These are phyloP conservation scores for Moelleriella libera DNA, from an alignment of 2,329 filamentous ascomycete species.

Conservation along the genomic window DNA sequence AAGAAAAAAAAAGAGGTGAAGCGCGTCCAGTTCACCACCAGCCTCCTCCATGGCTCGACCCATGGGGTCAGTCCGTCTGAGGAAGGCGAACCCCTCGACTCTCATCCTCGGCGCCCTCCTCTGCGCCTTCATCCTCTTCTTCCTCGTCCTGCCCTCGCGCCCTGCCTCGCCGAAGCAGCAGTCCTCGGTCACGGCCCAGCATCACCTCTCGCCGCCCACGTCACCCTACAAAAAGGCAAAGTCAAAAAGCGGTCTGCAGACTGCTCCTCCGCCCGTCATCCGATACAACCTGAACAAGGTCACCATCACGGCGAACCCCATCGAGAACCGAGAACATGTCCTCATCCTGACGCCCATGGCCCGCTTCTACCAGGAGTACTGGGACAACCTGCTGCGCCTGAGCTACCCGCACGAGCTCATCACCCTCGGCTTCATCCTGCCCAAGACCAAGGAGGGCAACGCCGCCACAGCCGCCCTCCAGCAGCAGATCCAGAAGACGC, in stretches of 20 bases:
- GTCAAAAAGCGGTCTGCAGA: slow-evolving; percentile 14
- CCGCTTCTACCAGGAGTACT: slow-evolving; percentile 87
- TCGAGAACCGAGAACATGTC: slow-evolving; percentile 69
- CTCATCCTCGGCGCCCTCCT: slow-evolving; percentile 58
- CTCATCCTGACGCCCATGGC: slow-evolving; percentile 88
- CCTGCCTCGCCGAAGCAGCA: slow-evolving; percentile 27
- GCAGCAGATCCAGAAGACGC: slow-evolving; percentile 71
- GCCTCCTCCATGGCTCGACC: slow-evolving; percentile 41
- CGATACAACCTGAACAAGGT: slow-evolving; percentile 94
- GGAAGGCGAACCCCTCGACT: slow-evolving; percentile 67
- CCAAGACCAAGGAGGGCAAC: slow-evolving; percentile 87
- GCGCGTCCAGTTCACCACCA: no score
- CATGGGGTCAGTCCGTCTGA: slow-evolving; percentile 56
- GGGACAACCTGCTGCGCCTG: slow-evolving; percentile 79
- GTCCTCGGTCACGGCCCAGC: slow-evolving; percentile 31
- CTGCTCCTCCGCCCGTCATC: slow-evolving; percentile 63
- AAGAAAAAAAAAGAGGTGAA: no score
- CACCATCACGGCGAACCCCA: slow-evolving; percentile 63
- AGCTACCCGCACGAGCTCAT: slow-evolving; percentile 89
- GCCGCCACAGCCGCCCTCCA: slow-evolving; percentile 71
- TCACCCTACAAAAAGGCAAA: slow-evolving; percentile 27
- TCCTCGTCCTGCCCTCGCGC: slow-evolving; percentile 41
- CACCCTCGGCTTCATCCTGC: slow-evolving; percentile 88
- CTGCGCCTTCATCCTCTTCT: slow-evolving; percentile 57
- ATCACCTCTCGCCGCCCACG: slow-evolving; percentile 28